Evolutionary conservation across 768 basidiomycete genomes (phyloP), one percentile per base, ranked within the genome.

Genomic region (Dacryopinax primogenitus): DNA sequence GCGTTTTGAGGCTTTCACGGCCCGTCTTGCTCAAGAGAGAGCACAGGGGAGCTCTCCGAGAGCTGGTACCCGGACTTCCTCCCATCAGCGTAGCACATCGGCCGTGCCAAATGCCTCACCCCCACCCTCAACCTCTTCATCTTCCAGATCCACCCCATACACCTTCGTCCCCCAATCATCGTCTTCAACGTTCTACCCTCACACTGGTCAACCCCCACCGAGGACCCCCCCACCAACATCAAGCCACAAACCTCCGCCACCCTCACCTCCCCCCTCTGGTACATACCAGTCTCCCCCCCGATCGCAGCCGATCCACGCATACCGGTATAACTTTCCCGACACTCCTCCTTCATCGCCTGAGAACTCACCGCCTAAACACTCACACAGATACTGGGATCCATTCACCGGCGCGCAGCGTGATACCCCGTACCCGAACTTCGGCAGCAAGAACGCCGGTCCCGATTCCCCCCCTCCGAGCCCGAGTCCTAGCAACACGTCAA

Each of bases 341-440:
- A 58, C 51, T 2, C 51, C 51, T 58, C 51, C 51, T 28, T 15
- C 51, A 11, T 28, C 51, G 26, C 51, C 51, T 32, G 13, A 58
- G 26, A 58, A 58, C 51, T 58, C 51, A 58, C 51, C 51, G 26
- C 51, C 51, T 58, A 58, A 58, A 58, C 26, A 13, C 11, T 58
- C 51, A 6, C 3, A 13, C 51, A 58, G 51, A 58, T 58, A 28
- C 51, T 58, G 51, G 51, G 32, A 58, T 21, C 51, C 51, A 15
- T 58, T 58, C 51, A 58, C 51, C 51, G 18, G 18, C 21, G 4
- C 4, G 15, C 13, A 3, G 9, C 26, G 51, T 30, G 51, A 58
- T 4, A 9, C 13, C 9, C 51, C 51, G 4, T 21, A 28, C 23
- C 51, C 51, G 26, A 58, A 18, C 21, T 30, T 28, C 18, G 41